A percentile compares a stretch with the other conserved stretches of the same genome.
Conservation (phyloP, 257 asterid species). For the Apocynum venetum region DNA sequence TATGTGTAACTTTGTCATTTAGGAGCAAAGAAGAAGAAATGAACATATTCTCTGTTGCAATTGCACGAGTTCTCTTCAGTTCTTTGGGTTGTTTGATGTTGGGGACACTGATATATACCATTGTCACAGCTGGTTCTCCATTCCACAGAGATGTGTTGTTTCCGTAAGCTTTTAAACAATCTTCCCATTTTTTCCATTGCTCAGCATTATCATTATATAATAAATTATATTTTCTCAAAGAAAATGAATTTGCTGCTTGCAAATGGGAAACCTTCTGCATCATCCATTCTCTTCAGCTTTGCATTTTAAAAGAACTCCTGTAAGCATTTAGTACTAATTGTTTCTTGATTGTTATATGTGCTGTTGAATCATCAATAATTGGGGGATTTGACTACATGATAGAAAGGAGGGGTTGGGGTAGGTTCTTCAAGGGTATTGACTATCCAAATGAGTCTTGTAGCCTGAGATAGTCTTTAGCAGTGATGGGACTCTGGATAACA, state of each 20-base stretch:
- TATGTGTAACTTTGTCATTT: slow-evolving; percentile 1
- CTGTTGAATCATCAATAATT: not conserved
- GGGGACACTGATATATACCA: slow-evolving; percentile 57
- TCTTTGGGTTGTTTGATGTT: slow-evolving; percentile 72
- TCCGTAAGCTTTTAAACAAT: slow-evolving; percentile 50
- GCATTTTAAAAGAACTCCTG: not conserved
- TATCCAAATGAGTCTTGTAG: not conserved
- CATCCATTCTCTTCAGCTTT: not conserved
- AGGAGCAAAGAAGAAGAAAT: slow-evolving; percentile 48
- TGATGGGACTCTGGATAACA: not conserved
- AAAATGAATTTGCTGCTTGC: not conserved
- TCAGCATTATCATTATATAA: not conserved
- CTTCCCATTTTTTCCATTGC: not conserved
- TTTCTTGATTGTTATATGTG: not conserved
- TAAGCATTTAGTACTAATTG: not conserved
- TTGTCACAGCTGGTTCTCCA: slow-evolving; percentile 71
- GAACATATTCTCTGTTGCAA: slow-evolving; percentile 41
- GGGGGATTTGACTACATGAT: not conserved
- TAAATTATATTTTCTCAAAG: not conserved
- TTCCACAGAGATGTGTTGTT: slow-evolving; percentile 57
- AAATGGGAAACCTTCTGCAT: not conserved
- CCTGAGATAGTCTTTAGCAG: not conserved
- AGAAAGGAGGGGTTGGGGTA: not conserved
- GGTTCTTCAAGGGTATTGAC: not conserved
- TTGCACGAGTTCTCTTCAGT: slow-evolving; percentile 53